Percentiles rank a stretch among this genome's conserved stretches.
These are phyloP conservation scores for Ogataea ganodermae DNA, from an alignment of 805 yeast species.

Conservation along the genomic window DNA sequence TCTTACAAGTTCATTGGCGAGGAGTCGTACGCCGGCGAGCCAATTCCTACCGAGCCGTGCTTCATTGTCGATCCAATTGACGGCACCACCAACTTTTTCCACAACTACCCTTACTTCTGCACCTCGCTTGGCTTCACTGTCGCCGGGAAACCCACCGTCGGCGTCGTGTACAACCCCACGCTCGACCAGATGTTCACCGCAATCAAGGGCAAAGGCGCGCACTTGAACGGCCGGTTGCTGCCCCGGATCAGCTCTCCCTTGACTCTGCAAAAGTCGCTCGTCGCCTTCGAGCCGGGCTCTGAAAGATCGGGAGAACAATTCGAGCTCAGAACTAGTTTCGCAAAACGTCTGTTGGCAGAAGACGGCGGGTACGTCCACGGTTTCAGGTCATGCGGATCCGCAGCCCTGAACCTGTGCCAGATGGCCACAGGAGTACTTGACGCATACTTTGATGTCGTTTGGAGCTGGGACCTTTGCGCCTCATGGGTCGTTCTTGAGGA, in stretches of 20 bases:
- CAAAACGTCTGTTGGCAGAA: conserved; percentile 43
- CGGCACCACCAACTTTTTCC: conserved; percentile 67
- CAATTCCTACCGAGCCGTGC: conserved; percentile 53
- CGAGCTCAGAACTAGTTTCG: conserved; percentile 50
- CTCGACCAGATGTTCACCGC: conserved; percentile 54
- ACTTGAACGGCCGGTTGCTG: conserved; percentile 45
- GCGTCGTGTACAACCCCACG: conserved; percentile 67
- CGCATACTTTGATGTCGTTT: conserved; percentile 63
- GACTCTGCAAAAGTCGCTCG: conserved; percentile 50
- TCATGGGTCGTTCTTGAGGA: conserved; percentile 64
- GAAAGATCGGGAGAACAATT: conserved; percentile 56
- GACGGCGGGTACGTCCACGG: conserved; percentile 64
- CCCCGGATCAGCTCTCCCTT: conserved; percentile 37
- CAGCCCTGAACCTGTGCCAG: conserved; percentile 61
- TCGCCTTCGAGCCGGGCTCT: conserved; percentile 64
- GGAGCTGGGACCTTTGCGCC: conserved; percentile 71
- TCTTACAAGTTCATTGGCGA: conserved; percentile 59
- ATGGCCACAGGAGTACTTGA: conserved; percentile 61
- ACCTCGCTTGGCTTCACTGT: conserved; percentile 60
- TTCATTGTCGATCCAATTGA: conserved; percentile 68
- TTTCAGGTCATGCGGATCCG: conserved; percentile 61
- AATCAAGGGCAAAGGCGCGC: conserved; percentile 57
- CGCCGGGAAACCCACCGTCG: conserved; percentile 52
- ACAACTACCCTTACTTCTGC: conserved; percentile 62
- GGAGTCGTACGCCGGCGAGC: conserved; percentile 44